These are phyloP conservation scores for Penicillium sp. DNA, from an alignment of 2,329 filamentous ascomycete genomes.

Conservation along the genomic window DNA sequence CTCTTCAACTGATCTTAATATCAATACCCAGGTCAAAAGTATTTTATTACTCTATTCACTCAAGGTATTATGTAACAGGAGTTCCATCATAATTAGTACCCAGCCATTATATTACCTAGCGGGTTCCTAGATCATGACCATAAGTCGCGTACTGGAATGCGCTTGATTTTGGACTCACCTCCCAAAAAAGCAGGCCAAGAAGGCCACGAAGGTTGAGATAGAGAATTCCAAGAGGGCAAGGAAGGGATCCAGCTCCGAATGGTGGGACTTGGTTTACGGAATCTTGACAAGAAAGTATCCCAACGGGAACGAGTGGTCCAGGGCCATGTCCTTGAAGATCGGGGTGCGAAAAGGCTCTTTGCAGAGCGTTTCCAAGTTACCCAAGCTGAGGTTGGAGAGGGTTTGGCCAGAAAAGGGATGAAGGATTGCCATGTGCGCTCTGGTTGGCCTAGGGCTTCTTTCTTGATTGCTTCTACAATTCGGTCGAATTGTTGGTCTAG, in stretches of 20 bases:
- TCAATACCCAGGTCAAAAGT: too few species aligned
- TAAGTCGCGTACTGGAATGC: conserved; percentile 16
- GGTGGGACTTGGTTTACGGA: background rate
- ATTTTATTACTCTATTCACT: background rate
- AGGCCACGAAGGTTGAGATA: background rate
- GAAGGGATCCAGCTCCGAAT: conserved; percentile 6
- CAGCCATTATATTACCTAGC: background rate
- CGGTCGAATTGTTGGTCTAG: conserved; percentile 37
- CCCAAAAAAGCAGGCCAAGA: conserved; percentile 10
- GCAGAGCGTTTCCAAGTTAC: conserved; percentile 14
- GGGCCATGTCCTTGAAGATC: conserved; percentile 14
- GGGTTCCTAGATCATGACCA: conserved; percentile 13
- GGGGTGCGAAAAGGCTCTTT: conserved; percentile 12
- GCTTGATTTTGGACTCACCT: conserved; percentile 4
- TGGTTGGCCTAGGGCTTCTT: conserved; percentile 18
- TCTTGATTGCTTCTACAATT: conserved; percentile 33
- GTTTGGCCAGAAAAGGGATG: conserved; percentile 2
- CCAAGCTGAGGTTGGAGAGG: conserved; percentile 3
- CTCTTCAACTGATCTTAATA: background rate
- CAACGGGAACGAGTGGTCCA: conserved; percentile 12
- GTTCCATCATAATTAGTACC: background rate
- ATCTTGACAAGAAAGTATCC: background rate
- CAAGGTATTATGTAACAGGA: background rate
- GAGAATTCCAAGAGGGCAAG: background rate
- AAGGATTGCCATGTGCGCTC: conserved; percentile 13